These are phyloP conservation scores for Adansonia rubrostipa DNA, from an alignment of 441 rosid species.

Conservation along the genomic window DNA sequence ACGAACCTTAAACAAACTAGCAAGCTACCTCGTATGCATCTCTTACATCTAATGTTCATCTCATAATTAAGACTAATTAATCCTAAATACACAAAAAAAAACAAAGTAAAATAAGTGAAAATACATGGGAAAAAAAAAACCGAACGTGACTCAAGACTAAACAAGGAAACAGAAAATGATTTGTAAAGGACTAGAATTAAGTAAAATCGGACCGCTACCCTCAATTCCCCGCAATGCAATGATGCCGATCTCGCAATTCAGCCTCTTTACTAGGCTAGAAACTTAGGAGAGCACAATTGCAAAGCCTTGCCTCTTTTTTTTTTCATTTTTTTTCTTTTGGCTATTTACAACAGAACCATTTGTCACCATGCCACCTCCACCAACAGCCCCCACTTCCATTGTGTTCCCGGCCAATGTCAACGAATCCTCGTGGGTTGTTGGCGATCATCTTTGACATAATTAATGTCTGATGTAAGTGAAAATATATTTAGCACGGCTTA, in stretches of 20 bases:
- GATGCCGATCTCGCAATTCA: slow-evolving; percentile 64
- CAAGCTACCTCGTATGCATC: slow-evolving; percentile 68
- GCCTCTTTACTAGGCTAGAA: slow-evolving; percentile 41
- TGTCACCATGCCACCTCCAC: not conserved
- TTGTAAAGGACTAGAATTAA: slow-evolving; percentile 3
- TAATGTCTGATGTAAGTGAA: not conserved
- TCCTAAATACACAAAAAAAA: not conserved
- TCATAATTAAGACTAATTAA: not conserved
- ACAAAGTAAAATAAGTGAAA: not conserved
- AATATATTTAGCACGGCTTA: not conserved
- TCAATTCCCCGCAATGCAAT: slow-evolving; percentile 40
- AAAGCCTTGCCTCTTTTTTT: slow-evolving; percentile 43
- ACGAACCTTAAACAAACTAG: slow-evolving; percentile 26
- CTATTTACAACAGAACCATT: slow-evolving; percentile 35
- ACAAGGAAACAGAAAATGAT: not conserved
- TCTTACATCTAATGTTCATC: slow-evolving; percentile 64
- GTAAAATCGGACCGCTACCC: slow-evolving; percentile 30
- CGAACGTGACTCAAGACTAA: not conserved
- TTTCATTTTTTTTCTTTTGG: slow-evolving; percentile 37
- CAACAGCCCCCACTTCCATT: slow-evolving; percentile 23
- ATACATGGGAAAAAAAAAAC: not conserved
- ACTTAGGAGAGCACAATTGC: slow-evolving; percentile 75
- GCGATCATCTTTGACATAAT: slow-evolving; percentile 23
- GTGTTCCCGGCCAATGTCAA: slow-evolving; percentile 21
- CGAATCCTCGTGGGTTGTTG: slow-evolving; percentile 19